Evolutionary conservation across 1,139 yeast species (phyloP).

Genomic region (Geotrichum macrosporum): DNA sequence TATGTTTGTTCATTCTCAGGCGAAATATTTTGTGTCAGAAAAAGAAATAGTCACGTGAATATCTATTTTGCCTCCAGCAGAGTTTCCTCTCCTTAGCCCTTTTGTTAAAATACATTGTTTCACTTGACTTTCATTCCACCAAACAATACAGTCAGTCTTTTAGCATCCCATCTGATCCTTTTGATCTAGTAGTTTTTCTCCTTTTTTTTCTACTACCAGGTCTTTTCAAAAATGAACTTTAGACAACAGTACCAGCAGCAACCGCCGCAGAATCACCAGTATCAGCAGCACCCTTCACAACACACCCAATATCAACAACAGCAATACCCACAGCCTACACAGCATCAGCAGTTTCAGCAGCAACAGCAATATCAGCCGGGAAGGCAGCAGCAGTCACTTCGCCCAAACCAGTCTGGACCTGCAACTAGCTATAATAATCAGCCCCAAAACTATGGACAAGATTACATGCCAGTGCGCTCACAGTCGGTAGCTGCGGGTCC

Average conservation of each 20-base stretch:
- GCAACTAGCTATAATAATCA: neutral
- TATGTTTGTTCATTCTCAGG: too few species aligned
- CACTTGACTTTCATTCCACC: too few species aligned
- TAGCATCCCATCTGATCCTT: too few species aligned
- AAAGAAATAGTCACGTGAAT: too few species aligned
- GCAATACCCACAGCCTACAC: conserved; percentile 5
- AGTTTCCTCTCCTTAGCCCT: too few species aligned
- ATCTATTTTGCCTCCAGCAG: too few species aligned
- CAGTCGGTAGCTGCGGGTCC: neutral
- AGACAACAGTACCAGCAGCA: conserved; percentile 6
- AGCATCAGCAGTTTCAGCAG: neutral
- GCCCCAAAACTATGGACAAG: neutral
- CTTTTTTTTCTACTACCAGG: too few species aligned
- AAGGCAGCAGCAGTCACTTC: too few species aligned
- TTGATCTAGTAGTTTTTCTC: neutral
- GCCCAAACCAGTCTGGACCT: neutral
- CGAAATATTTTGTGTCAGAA: too few species aligned
- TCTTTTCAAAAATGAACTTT: neutral
- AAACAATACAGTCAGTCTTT: too few species aligned
- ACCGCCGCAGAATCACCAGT: conserved; percentile 8
- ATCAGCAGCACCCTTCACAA: conserved; percentile 3
- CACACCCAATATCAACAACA: conserved; percentile 3
- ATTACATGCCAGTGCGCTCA: neutral
- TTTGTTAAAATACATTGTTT: too few species aligned
- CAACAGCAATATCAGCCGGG: too few species aligned